Percentiles rank a stretch among this genome's conserved stretches.
phyloP scores from a whole-genome alignment of 2,329 filamentous ascomycete genomes.

The Fusarium continuum region DNA sequence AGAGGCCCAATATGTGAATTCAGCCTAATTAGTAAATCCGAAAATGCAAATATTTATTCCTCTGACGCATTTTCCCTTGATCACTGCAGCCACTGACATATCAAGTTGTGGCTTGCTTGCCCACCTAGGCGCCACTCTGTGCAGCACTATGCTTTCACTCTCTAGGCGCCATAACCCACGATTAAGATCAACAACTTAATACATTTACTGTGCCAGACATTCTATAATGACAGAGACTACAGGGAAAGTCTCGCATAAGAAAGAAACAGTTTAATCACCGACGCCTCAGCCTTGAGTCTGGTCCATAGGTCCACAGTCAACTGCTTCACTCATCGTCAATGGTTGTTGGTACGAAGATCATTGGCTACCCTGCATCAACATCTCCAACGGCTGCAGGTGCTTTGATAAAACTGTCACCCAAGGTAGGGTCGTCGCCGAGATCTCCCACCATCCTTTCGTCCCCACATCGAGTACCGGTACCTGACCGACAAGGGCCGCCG shows the following conservation, averaged over 20 bases:
- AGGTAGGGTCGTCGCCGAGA: slow-evolving; percentile 34
- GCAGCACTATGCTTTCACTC: no score
- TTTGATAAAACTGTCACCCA: slow-evolving; percentile 35
- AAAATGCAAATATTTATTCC: no score
- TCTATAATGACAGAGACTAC: background rate
- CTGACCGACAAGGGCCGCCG: slow-evolving; percentile 37
- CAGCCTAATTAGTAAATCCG: no score
- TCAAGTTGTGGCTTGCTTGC: background rate
- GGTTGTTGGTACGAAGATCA: background rate
- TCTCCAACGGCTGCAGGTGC: slow-evolving; percentile 17
- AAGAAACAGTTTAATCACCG: background rate
- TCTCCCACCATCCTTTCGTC: slow-evolving; percentile 33
- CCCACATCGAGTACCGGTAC: slow-evolving; percentile 43
- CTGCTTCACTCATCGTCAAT: background rate
- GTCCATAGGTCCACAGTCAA: background rate
- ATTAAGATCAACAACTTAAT: background rate
- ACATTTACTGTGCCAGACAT: background rate
- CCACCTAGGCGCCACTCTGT: no score
- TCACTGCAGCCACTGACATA: background rate
- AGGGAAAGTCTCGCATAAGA: background rate
- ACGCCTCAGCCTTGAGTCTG: background rate
- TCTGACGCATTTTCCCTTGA: no score
- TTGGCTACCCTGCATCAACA: slow-evolving; percentile 32
- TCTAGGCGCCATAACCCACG: no score
- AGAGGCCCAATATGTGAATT: background rate